Evolutionary conservation across 768 basidiomycete genomes (phyloP).

Genomic region (Hortiboletus flavorubellus): DNA sequence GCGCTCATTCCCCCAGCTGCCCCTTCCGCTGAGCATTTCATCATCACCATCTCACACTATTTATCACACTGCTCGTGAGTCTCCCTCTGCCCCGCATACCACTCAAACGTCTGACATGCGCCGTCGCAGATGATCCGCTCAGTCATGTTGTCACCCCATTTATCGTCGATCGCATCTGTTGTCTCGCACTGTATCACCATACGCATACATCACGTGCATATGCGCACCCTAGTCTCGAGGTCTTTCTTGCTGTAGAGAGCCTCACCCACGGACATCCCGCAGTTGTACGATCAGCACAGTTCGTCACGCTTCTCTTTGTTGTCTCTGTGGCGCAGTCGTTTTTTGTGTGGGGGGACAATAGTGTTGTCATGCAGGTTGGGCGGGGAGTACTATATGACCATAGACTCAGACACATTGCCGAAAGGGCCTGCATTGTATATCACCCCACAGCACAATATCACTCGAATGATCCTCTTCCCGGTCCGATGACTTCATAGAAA

Average conservation of each 20-base stretch:
- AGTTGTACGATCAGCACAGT: conserved; percentile 28
- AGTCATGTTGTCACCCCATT: conserved; percentile 31
- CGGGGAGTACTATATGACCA: conserved; percentile 14
- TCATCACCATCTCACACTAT: conserved; percentile 20
- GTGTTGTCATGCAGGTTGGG: conserved; percentile 24
- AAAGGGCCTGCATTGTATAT: conserved; percentile 30
- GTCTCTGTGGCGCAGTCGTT: conserved; percentile 1
- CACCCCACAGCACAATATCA: conserved; percentile 7
- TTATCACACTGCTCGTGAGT: conserved; percentile 28
- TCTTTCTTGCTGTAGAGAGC: background rate
- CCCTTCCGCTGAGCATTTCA: conserved; percentile 52
- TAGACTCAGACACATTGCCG: conserved; percentile 24
- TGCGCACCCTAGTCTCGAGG: conserved; percentile 30
- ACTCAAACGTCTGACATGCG: background rate
- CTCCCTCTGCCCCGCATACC: background rate
- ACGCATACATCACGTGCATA: conserved; percentile 35
- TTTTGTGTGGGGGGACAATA: conserved; percentile 11
- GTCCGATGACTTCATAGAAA: conserved; percentile 27
- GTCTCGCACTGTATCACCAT: conserved; percentile 33
- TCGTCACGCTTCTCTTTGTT: conserved; percentile 9
- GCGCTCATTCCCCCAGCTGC: conserved; percentile 54
- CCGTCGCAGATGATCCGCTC: conserved; percentile 14
- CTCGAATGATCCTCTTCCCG: conserved; percentile 11
- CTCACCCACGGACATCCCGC: conserved; percentile 16
- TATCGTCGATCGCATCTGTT: conserved; percentile 32